Evolutionary conservation across 2,329 filamentous ascomycete species (phyloP), one percentile per base, ranked within the genome.

Genomic region (Cryphonectria radicalis): DNA sequence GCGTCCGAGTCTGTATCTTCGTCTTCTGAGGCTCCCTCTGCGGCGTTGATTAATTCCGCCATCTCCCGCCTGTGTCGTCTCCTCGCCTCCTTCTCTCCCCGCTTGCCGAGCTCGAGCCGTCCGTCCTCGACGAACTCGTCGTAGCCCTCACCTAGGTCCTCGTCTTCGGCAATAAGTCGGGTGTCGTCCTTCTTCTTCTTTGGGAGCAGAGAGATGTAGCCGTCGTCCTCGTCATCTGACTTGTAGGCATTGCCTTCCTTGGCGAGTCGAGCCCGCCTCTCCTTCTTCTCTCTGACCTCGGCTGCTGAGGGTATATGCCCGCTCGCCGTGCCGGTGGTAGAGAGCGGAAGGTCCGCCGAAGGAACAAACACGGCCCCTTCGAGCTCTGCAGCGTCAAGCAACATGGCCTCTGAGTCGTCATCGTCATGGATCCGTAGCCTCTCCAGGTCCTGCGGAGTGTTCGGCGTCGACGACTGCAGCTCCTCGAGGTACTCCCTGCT

Each of bases 61-160:
- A 98, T 98, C 76, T 94, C 90, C 70, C 90, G 88, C 42, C 93
- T 89, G 42, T 93, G 89, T 62, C 87, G 87, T 68, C 85, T 86
- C 65, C 88, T 84, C 0, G 89, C 91, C 75, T 94, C 93, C 28
- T 88, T 89, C 80, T 96, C 93, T 0, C 94, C 94, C 73, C 92
- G 93, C 73, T 87, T 90, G 46, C 94, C 93, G 0, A 98, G 85
- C 1, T 93, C 89, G 13, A 98, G 88, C 10, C 89, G 89, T 11
- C 93, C 94, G 78, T 97, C 93, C 57, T 96, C 93, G 11, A 96
- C 93, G 76, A 93, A 97, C 69, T 95, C 92, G 72, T 98, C 95
- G 76, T 97, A 98, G 0, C 94, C 95, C 82, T 98, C 96, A 53
- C 93, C 93, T 0, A 98, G 87, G 77, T 98, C 94, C 78, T 98